Conservation (phyloP, 305 asterid species). For the Caryopteris hybrid region DNA sequence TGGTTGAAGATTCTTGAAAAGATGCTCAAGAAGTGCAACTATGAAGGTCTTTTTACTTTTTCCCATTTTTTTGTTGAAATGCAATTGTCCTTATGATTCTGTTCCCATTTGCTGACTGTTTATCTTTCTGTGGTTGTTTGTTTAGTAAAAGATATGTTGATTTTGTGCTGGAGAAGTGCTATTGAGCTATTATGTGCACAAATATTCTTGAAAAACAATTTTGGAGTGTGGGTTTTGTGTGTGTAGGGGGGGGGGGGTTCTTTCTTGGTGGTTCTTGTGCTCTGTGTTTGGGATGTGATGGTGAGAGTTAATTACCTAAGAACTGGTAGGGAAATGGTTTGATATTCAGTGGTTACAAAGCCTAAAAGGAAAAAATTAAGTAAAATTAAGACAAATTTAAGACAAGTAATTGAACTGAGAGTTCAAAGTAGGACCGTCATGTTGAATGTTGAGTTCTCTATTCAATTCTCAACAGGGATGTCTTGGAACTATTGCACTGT, state of each 20-base stretch:
- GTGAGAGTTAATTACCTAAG: background rate
- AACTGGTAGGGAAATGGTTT: background rate
- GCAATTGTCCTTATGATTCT: constrained; percentile 21
- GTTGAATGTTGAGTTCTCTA: no score
- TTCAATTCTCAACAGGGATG: no score
- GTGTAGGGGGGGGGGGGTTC: background rate
- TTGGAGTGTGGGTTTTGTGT: background rate
- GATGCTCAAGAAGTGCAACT: constrained; percentile 89
- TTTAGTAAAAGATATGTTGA: background rate
- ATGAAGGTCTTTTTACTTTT: constrained; percentile 51
- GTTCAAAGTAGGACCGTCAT: background rate
- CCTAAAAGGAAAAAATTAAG: background rate
- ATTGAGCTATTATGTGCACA: background rate
- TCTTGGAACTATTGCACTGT: no score
- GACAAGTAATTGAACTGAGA: background rate
- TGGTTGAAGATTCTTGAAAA: constrained; percentile 95
- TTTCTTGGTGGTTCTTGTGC: background rate
- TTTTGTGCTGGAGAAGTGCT: background rate
- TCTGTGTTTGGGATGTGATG: constrained; percentile 5
- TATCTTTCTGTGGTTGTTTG: background rate
- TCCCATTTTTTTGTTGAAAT: background rate
- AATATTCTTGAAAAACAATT: background rate
- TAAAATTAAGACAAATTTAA: background rate
- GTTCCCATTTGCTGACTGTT: background rate
- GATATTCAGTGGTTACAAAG: background rate